phyloP scores from a whole-genome alignment of 495 filamentous ascomycete genomes.

The Chlorociboria aeruginascens region DNA sequence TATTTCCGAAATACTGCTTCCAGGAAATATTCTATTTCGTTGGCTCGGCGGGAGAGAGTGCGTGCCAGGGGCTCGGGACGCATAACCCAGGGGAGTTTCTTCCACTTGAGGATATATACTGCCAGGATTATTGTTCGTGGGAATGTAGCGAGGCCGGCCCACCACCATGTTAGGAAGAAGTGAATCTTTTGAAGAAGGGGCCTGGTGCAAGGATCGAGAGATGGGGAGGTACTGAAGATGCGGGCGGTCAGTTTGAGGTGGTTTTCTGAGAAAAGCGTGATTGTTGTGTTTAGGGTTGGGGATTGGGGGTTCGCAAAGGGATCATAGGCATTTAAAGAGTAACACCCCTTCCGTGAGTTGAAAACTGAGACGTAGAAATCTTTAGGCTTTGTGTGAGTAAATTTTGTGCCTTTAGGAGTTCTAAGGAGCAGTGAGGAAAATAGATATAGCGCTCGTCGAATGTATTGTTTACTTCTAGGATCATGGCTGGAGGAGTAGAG shows the following conservation, averaged over 20 bases:
- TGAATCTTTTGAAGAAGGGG: conserved; percentile 24
- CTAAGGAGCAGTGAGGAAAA: conserved; percentile 24
- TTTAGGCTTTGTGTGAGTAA: conserved; percentile 41
- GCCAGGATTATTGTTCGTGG: conserved; percentile 50
- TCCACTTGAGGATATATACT: conserved; percentile 35
- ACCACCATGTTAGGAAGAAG: conserved; percentile 47
- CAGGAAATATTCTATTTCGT: conserved; percentile 30
- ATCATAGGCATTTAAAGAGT: conserved; percentile 42
- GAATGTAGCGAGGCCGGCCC: conserved; percentile 50
- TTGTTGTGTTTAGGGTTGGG: conserved; percentile 37
- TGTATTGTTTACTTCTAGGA: conserved; percentile 71
- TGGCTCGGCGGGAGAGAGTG: conserved; percentile 37
- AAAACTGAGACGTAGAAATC: conserved; percentile 70
- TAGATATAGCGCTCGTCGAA: conserved; percentile 63
- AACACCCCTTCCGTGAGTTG: conserved; percentile 51
- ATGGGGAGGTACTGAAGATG: conserved; percentile 32
- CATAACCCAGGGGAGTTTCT: conserved; percentile 44
- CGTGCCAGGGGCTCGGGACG: conserved; percentile 40
- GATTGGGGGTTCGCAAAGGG: conserved; percentile 32
- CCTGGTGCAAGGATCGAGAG: conserved; percentile 37
- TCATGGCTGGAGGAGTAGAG: conserved; percentile 53
- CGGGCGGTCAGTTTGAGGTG: conserved; percentile 43
- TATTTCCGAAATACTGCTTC: conserved; percentile 41
- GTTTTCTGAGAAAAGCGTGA: conserved; percentile 41
- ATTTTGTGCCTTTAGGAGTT: conserved; percentile 1